A percentile compares a stretch with the other conserved stretches of the same genome.
phyloP scores from a whole-genome alignment of 768 basidiomycete genomes.

The Pleurotus salmoneostramineus region DNA sequence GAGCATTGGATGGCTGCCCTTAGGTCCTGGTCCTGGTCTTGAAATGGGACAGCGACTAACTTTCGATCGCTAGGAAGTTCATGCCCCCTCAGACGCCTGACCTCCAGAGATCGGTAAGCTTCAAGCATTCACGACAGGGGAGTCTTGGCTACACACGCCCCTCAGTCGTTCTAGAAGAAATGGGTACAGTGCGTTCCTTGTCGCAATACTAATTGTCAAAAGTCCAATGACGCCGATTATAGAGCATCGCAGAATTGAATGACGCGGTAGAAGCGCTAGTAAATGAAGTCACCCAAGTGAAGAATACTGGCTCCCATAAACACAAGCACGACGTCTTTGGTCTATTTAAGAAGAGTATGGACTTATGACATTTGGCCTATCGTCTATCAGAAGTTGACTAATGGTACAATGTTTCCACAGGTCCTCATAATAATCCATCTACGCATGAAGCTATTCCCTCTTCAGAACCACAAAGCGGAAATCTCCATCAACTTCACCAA shows the following conservation, averaged over 20 bases:
- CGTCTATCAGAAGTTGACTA: conserved; percentile 8
- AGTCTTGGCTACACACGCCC: conserved; percentile 46
- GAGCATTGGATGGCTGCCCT: conserved; percentile 71
- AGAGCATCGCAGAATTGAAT: conserved; percentile 64
- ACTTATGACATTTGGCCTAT: conserved; percentile 11
- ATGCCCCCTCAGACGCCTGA: conserved; percentile 43
- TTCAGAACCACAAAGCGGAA: no score
- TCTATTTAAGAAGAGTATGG: conserved; percentile 56
- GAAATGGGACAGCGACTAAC: conserved; percentile 13
- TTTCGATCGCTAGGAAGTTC: conserved; percentile 48
- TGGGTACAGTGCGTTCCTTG: conserved; percentile 48
- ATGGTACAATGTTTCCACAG: conserved; percentile 1
- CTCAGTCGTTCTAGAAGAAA: conserved; percentile 56
- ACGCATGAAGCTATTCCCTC: neutral
- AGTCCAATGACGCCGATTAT: neutral
- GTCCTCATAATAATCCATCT: neutral
- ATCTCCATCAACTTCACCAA: conserved; percentile 24
- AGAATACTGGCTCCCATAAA: conserved; percentile 28
- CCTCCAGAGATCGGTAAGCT: conserved; percentile 36
- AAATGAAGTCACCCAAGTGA: conserved; percentile 36
- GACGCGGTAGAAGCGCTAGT: conserved; percentile 40
- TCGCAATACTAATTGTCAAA: neutral
- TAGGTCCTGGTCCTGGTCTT: conserved; percentile 38
- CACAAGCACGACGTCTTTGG: conserved; percentile 37
- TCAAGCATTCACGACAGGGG: conserved; percentile 37